These are phyloP conservation scores for Xylaria multiplex DNA, from an alignment of 2,329 filamentous ascomycete species.

Conservation along the genomic window DNA sequence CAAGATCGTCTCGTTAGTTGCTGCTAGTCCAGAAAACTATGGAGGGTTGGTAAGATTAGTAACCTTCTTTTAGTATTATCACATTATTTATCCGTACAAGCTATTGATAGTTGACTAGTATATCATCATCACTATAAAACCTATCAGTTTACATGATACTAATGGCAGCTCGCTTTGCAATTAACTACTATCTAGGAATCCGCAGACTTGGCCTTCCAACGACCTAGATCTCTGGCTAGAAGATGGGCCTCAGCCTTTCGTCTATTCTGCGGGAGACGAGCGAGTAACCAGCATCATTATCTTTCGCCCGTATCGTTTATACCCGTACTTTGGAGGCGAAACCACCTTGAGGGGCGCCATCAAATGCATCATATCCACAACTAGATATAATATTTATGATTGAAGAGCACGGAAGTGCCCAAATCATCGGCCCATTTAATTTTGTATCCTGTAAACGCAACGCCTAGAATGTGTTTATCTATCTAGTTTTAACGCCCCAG, in stretches of 20 bases:
- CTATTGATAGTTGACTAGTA: not conserved
- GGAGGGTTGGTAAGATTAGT: constrained; percentile 31
- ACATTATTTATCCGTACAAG: not conserved
- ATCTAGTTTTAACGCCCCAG: not conserved
- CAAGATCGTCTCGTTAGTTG: no score
- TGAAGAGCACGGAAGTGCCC: no score
- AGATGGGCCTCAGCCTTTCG: constrained; percentile 38
- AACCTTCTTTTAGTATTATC: not conserved
- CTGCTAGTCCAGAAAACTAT: no score
- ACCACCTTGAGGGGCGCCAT: not conserved
- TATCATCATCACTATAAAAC: not conserved
- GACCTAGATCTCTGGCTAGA: constrained; percentile 47
- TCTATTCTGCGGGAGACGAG: no score
- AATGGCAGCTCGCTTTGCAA: not conserved
- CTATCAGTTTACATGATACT: not conserved
- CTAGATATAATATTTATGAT: no score
- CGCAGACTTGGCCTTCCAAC: constrained; percentile 42
- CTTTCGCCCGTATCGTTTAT: constrained; percentile 10
- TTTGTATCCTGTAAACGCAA: not conserved
- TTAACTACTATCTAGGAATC: constrained; percentile 13
- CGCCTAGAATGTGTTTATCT: not conserved
- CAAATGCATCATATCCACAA: not conserved
- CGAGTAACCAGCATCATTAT: no score
- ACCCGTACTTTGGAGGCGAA: not conserved
- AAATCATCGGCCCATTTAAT: not conserved